Evolutionary conservation across 495 filamentous ascomycete species (phyloP), one percentile per base, ranked within the genome.

Genomic region (Podospora pseudoanserina): DNA sequence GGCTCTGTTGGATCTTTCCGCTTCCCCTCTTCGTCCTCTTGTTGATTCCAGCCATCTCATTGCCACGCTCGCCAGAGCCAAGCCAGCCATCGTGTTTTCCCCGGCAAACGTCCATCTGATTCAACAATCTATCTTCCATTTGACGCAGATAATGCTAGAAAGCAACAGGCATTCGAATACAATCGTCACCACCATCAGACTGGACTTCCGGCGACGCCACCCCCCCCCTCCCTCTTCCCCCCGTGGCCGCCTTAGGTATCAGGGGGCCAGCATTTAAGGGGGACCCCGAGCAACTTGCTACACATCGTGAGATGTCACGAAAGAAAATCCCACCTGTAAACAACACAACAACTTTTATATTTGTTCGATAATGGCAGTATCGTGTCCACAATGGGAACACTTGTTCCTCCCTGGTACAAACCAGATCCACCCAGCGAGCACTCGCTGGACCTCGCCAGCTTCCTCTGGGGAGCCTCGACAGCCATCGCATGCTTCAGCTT

Each of bases 391-490:
- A 32, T 56, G 30, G 72, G 75, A 11, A 64, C 68, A 3, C 61
- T 74, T 26, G 66, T 77, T 27, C 74, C 75, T 5, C 65, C 70
- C 13, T 70, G 74, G 74, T 77, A 72, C 63, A 13, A 61, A 5
- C 27, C 39, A 7, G 16, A 44, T 5, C 0, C 11, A 7, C 75
- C 68, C 3, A 57, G 49, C n/a, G 18, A 65, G 18, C 18, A 0
- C 34, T 71, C 70, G 26, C 62, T 78, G 63, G 65, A 76, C 64
- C 63, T 78, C 13, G 74, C 74, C 5, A 68, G 72, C 11, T 74
- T 74, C 59, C 13, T 76, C 65, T 76, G 71, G 67, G 76, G 77
- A 9, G 69, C 74, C 63, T 71, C 75, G 4, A 64, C 77, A 44
- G 67, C 70, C 26, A 26, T 77, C 34, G 70, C 64, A 20, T 20